phyloP scores from a whole-genome alignment of 768 basidiomycete species.

The Lentinula lateritia region DNA sequence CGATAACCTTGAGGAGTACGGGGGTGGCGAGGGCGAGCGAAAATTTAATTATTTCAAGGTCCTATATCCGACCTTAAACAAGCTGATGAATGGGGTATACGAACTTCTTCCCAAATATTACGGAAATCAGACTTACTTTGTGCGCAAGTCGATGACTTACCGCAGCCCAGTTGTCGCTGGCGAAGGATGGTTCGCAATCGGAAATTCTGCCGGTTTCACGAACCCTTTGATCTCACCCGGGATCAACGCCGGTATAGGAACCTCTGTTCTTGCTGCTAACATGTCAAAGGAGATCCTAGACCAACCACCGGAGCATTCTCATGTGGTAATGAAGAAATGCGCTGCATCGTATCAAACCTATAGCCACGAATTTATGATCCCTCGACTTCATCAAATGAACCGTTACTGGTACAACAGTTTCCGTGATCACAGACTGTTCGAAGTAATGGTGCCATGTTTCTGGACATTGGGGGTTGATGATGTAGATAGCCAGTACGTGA shows the following conservation, averaged over 20 bases:
- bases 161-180: constrained; percentile 9
- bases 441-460: background rate
- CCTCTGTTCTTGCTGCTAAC: constrained; percentile 7
- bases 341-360: background rate
- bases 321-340: background rate
- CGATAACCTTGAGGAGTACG: constrained; percentile 7
- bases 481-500: background rate
- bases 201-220: constrained; percentile 9
- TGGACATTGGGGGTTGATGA: background rate
- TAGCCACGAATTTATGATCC: background rate
- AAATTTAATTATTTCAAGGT: constrained; percentile 11
- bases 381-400: background rate
- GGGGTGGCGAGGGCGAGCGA: constrained; percentile 8
- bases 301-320: background rate
- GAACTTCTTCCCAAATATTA: constrained; percentile 7
- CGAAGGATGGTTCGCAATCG: constrained; percentile 10
- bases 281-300: background rate
- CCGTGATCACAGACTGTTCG: background rate
- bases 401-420: background rate
- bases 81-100: constrained; percentile 1
- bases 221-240: constrained; percentile 12
- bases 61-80: constrained; percentile 7
- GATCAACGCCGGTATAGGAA: constrained; percentile 12
- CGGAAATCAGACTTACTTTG: constrained; percentile 9
- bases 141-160: constrained; percentile 11